Percentiles rank a stretch among this genome's conserved stretches.
Evolutionary conservation across 192 early-diverging fungal genomes (phyloP).

Genomic region (Gamsiella multidivaricata): DNA sequence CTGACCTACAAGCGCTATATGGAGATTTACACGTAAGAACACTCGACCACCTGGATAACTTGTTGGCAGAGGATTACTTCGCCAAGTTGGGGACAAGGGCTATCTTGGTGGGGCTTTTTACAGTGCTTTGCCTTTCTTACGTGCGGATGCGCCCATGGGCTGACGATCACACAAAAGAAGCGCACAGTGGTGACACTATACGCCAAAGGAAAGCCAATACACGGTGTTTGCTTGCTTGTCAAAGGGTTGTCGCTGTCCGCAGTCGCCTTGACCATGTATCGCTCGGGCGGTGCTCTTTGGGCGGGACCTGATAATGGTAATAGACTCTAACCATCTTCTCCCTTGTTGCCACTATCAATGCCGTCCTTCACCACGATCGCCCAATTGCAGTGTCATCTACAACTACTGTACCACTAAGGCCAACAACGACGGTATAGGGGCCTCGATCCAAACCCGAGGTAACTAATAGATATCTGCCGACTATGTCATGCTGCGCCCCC

Average conservation of each 20-base stretch:
- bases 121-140: not conserved
- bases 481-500: conserved; percentile 17
- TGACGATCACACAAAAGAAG: too few species aligned
- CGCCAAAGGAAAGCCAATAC: too few species aligned
- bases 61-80: too few species aligned
- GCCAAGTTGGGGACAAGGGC: too few species aligned
- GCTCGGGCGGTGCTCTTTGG: not conserved
- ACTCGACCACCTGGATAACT: too few species aligned
- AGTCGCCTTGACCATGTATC: not conserved
- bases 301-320: not conserved
- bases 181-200: too few species aligned
- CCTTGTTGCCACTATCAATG: not conserved
- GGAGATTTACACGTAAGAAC: conserved; percentile 86
- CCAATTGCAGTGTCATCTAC: conserved; percentile 69
- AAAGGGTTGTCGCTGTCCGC: not conserved
- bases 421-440: conserved; percentile 14
- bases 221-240: too few species aligned
- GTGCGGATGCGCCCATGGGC: too few species aligned
- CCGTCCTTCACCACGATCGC: not conserved
- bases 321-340: not conserved
- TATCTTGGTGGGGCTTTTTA: conserved; percentile 21
- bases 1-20: conserved; percentile 82
- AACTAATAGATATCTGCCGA: not conserved
- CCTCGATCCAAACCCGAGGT: conserved; percentile 51
- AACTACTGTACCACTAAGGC: conserved; percentile 77